These are phyloP conservation scores for Platanthera guangdongensis DNA, from an alignment of 106 monocot genomes.

Conservation along the genomic window DNA sequence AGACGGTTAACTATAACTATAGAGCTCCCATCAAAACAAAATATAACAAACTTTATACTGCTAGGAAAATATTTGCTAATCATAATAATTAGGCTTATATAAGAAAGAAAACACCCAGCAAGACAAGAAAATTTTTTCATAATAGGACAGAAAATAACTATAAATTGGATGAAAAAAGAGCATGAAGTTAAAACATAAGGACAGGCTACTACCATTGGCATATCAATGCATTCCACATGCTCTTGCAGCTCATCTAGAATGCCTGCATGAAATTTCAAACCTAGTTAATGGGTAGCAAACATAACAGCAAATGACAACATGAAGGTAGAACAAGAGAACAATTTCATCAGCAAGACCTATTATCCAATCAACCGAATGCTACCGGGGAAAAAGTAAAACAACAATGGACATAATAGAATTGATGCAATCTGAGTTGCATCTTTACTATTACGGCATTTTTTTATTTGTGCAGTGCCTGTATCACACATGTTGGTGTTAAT, in stretches of 20 bases:
- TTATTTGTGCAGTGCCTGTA: no score
- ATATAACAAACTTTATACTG: neutral
- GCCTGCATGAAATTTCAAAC: constrained; percentile 29
- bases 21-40: neutral
- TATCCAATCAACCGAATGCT: neutral
- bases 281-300: neutral
- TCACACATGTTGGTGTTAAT: no score
- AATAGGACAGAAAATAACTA: neutral
- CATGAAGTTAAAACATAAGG: neutral
- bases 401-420: neutral
- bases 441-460: no score
- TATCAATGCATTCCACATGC: constrained; percentile 92
- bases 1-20: neutral
- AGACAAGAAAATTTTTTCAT: neutral
- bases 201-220: constrained; percentile 60
- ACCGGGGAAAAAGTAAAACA: neutral
- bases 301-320: neutral
- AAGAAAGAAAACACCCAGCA: neutral
- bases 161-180: neutral
- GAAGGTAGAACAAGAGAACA: neutral
- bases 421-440: no score
- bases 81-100: neutral
- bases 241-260: constrained; percentile 80
- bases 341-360: neutral
- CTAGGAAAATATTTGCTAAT: neutral